Percentiles rank a stretch among this genome's conserved stretches.
These are phyloP conservation scores for Suhomyces bribrorum DNA, from an alignment of 1,139 yeast species.

Conservation along the genomic window DNA sequence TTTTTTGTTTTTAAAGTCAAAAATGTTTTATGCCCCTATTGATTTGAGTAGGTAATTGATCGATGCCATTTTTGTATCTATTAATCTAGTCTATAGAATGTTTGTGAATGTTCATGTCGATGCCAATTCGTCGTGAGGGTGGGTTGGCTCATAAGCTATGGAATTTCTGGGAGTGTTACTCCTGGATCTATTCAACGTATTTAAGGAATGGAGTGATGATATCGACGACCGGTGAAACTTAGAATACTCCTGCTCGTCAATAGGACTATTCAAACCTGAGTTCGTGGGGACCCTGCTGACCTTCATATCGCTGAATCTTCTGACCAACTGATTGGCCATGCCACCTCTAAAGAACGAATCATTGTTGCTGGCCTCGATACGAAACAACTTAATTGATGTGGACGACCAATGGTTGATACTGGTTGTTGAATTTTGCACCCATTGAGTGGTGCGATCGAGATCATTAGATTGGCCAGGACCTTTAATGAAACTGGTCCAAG, in stretches of 20 bases:
- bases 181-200: conserved; percentile 42
- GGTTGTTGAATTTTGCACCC: conserved; percentile 31
- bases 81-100: too few species aligned
- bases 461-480: conserved; percentile 8
- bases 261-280: conserved; percentile 29
- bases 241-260: conserved; percentile 32
- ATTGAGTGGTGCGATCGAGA: conserved; percentile 16
- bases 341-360: conserved; percentile 49
- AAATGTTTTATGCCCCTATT: too few species aligned
- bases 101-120: not conserved
- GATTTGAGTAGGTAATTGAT: too few species aligned
- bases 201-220: conserved; percentile 44
- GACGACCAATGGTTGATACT: conserved; percentile 59
- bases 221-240: conserved; percentile 32
- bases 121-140: not conserved
- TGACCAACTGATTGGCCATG: conserved; percentile 49
- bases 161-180: conserved; percentile 45
- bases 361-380: conserved; percentile 43
- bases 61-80: too few species aligned
- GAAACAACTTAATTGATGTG: conserved; percentile 63
- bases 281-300: too few species aligned
- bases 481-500: conserved; percentile 38
- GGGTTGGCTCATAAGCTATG: conserved; percentile 3
- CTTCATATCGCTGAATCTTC: conserved; percentile 50
- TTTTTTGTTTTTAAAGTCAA: too few species aligned